Conservation (phyloP, 2,329 filamentous ascomycete genomes). For the Calonectria pseudoreteaudii region DNA sequence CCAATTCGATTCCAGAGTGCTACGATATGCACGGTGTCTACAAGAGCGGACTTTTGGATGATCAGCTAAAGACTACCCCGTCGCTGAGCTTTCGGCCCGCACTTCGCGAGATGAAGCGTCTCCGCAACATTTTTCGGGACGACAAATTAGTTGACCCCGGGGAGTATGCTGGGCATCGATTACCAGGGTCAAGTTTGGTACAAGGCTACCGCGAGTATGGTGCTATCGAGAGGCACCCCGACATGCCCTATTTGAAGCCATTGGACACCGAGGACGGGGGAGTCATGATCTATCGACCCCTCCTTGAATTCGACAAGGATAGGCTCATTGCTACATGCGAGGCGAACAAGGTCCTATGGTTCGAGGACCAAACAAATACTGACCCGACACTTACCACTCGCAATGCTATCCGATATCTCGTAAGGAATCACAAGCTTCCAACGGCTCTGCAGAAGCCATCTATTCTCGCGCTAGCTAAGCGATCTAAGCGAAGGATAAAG, state of each 20-base stretch:
- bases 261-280: constrained; percentile 72
- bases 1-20: constrained; percentile 85
- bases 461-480: constrained; percentile 70
- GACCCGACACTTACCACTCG: constrained; percentile 81
- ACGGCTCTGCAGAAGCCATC: constrained; percentile 73
- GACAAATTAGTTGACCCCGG: constrained; percentile 40
- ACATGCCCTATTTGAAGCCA: constrained; percentile 49
- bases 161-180: constrained; percentile 14
- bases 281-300: constrained; percentile 74
- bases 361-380: constrained; percentile 86
- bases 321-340: constrained; percentile 81
- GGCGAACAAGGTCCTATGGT: constrained; percentile 76
- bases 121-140: constrained; percentile 46
- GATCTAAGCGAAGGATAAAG: constrained; percentile 58
- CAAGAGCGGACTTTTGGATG: constrained; percentile 70
- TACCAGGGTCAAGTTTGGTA: constrained; percentile 38
- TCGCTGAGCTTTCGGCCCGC: constrained; percentile 53
- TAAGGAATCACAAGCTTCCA: constrained; percentile 71
- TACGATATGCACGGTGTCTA: constrained; percentile 78
- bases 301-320: constrained; percentile 78
- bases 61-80: constrained; percentile 52
- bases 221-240: constrained; percentile 28
- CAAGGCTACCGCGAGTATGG: constrained; percentile 44
- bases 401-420: constrained; percentile 82
- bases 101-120: constrained; percentile 42